Base-by-base conservation (phyloP, 768 basidiomycete species). In the Thelephora aurantiotincta region DNA sequence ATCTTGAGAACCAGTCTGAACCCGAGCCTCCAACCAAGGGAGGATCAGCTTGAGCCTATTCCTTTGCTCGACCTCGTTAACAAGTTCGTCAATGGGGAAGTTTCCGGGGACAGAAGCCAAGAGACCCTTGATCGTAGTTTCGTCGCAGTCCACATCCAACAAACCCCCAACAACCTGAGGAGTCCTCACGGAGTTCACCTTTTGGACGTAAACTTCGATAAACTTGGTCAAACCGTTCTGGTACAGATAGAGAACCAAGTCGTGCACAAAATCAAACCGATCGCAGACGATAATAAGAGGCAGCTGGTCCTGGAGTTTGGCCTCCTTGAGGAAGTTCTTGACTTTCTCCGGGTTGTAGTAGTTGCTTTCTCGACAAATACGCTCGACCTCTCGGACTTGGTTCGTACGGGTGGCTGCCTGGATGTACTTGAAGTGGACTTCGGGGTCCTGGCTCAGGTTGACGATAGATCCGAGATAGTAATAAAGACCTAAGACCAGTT, bases 281-380 rank as follows among this genome's bases (percentile, higher is more conserved):
- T 99, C 96, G 75, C 96, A 98, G 57, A 99, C 96, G 54, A 99
- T 98, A 71, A 98, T 99, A 56, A 99, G 81, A 3, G 96, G 96
- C 34, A 99, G 80, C 62, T 98, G 96, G 61, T 98, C 96, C 34
- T 80, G 68, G 23, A 99, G 80, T 59, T 96, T 93, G 58, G 96
- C 93, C 61, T 99, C 96, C 66, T 97, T 97, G 64, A 97, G 79
- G 82, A 97, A 98, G 68, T 99, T 99, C 75, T 99, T 98, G 76
- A 98, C 96, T 67, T 99, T 99, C 71, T 99, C 96, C 1, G 96
- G 89, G 65, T 93, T 97, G 75, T 98, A 98, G 67, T 71, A 73
- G 67, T 98, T 97, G 64, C 87, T 91, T 69, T 99, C 96, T 47
- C 96, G 75, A 61, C 93, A 97, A 59, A 99, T 94, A 42, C 96